Base-by-base conservation (phyloP, 345 rosid genomes). In the Populus deltoides region DNA sequence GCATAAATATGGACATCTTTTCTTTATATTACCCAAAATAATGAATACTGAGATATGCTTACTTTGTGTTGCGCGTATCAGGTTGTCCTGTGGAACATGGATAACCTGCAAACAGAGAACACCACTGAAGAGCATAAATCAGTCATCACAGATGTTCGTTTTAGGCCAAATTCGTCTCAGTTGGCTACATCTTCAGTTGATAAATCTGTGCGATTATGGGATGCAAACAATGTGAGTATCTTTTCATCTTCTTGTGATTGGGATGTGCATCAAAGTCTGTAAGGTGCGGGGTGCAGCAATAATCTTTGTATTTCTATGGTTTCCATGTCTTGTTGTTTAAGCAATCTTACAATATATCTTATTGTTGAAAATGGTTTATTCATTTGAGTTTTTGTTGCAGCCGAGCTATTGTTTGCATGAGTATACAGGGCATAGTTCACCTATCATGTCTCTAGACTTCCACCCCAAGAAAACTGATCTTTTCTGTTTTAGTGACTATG, bases 31-130 rank as follows among this genome's bases (percentile, higher is more conserved):
- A 63, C 67, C 25, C 67, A 63, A 24, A 63, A 24, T 8, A 12
- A 63, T 27, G 67, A 47, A 47, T 47, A 15, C 51, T 7, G 35
- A 73, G 16, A 63, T 59, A 20, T 70, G 47, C 16, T 79, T 77
- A 66, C 36, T n/a, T 39, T 39, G 76, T 76, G n/a, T 66, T 65
- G 59, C 65, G 35, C 77, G 80, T 35, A 76, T 68, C 62, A 91
- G 93, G 90, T 88, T 72, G 78, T 89, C 41, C 83, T 90, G 8
- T 92, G 93, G 92, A 86, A 88, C 83, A 90, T 89, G 92, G 91
- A 90, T 68, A 89, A 87, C 15, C 80, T 83, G 73, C 84, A 81
- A 70, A 87, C 89, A 15, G 90, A 88, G 71, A 85, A 72, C 75
- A 86, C 85, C 8, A 83, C 85, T 5, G 93, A 90, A 41, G 96